Base-by-base conservation (phyloP, 1,284 basidiomycete genomes). In the Austropuccinia psidii region DNA sequence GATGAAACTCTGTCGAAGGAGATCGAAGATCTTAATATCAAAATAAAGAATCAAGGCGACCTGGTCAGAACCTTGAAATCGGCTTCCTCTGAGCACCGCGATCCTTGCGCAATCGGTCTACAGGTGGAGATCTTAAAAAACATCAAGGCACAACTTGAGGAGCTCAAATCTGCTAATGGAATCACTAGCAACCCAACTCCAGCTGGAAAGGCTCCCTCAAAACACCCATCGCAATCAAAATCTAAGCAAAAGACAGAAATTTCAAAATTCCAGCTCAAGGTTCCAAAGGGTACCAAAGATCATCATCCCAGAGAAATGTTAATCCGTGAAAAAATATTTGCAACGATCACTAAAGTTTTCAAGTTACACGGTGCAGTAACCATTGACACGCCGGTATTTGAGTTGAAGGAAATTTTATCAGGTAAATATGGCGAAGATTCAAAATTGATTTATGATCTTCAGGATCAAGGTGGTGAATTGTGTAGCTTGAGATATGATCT, bases 381-480 rank as follows among this genome's bases (percentile, higher is more conserved):
- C 0, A 82, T 80, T 76, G 82, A 79, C 60, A 80, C 78, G 3
- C 82, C 83, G 65, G 79, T 80, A 24, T 80, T 80, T 65, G 79
- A 79, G 75, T 76, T 79, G 50, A 79, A 77, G 70, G 79, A 79
- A 75, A 80, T 78, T 64, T 76, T 79, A 55, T 76, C 76, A 1
- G 79, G 78, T 39, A 82, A 82, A 58, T 79, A 80, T 50, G 81
- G 81, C 73, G 96, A 98, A 82, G 95, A 98, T 81, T 87, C 89
- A 60, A 98, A 99, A 82, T 88, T 98, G 78, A 98, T 98, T 78
- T 98, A 97, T 81, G 95, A 98, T 82, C 85, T 99, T 67, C 88
- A 90, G 84, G 96, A 98, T 82, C 96, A 98, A 81, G 96, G 95
- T n/a, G 95, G 96, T 29, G 96, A 99, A 82, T 87, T 98, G 78